Evolutionary conservation across 306 rosid species (phyloP), one percentile per base, ranked within the genome.

Genomic region (Cucumis hystrix): DNA sequence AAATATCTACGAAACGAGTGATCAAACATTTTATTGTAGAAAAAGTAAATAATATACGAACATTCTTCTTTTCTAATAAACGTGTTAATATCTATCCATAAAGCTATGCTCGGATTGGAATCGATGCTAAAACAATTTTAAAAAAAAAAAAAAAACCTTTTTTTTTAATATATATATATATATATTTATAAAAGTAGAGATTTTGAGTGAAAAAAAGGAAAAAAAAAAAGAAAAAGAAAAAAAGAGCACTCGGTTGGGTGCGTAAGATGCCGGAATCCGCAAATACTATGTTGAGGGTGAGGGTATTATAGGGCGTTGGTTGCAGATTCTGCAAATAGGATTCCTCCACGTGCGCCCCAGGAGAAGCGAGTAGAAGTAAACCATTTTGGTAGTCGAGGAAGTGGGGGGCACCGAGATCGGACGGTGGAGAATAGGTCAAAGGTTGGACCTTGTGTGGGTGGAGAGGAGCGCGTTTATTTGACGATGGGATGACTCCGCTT

Each of bases 391-490:
- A 71, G 15, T 71, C 76, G 76, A 71, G 76, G 15, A 47, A 47
- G 20, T 70, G 59, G 58, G 58, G 11, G 37, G 11, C 76, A 5
- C 21, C 8, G 23, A 3, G 55, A 68, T 41, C 56, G 56, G 18
- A 45, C 39, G 74, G 76, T 25, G 41, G 41, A 0, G 5, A 49
- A 1, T 0, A 8, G 8, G 76, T 71, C 76, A 70, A 70, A 45
- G 20, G 1, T 70, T 70, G 12, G 58, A 70, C 75, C 23, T 21
- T 25, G 1, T 41, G 10, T 13, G 2, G 6, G 6, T 18, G 43
- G 37, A 8, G 76, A 40, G 10, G 59, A 12, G 68, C 79, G 75
- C 75, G 84, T 75, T 51, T 64, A 78, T n/a, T 49, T 71, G 79
- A 76, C 79, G 84, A 23, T 23, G 25, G 25, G 25, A 23, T 23